Conservation (phyloP, 192 early-diverging fungal species). For the Coemansia sp. region DNA sequence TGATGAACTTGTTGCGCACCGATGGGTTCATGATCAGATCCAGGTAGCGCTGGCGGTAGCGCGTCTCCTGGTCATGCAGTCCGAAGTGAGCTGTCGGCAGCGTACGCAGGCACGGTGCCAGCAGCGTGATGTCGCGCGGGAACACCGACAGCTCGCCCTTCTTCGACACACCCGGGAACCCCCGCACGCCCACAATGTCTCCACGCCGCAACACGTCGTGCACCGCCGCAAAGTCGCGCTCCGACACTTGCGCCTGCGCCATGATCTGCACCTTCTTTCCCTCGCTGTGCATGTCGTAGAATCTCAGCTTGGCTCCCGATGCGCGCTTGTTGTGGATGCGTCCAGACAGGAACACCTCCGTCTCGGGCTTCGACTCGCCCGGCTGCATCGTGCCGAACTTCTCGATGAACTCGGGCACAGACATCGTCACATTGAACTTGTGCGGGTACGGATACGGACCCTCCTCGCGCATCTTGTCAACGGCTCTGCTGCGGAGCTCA, state of each 20-base stretch:
- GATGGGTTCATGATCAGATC: slow-evolving; percentile 98
- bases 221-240: slow-evolving; percentile 73
- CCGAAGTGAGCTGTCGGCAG: slow-evolving; percentile 94
- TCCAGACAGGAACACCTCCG: slow-evolving; percentile 79
- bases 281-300: slow-evolving; percentile 95
- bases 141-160: slow-evolving; percentile 94
- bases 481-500: slow-evolving; percentile 88
- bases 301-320: slow-evolving; percentile 86
- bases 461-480: slow-evolving; percentile 79
- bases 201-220: slow-evolving; percentile 87
- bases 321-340: slow-evolving; percentile 95
- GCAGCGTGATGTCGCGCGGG: slow-evolving; percentile 80
- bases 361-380: slow-evolving; percentile 66
- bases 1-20: slow-evolving; percentile 93
- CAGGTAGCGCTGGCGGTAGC: slow-evolving; percentile 97
- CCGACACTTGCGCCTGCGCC: slow-evolving; percentile 72
- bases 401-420: slow-evolving; percentile 81
- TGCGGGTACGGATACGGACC: slow-evolving; percentile 95
- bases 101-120: slow-evolving; percentile 94
- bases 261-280: slow-evolving; percentile 94
- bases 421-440: slow-evolving; percentile 93
- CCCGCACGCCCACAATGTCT: slow-evolving; percentile 93
- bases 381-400: slow-evolving; percentile 72
- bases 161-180: slow-evolving; percentile 90
- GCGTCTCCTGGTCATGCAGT: slow-evolving; percentile 94